These are phyloP conservation scores for Macrocybe gigantea DNA, from an alignment of 768 basidiomycete species.

Conservation along the genomic window DNA sequence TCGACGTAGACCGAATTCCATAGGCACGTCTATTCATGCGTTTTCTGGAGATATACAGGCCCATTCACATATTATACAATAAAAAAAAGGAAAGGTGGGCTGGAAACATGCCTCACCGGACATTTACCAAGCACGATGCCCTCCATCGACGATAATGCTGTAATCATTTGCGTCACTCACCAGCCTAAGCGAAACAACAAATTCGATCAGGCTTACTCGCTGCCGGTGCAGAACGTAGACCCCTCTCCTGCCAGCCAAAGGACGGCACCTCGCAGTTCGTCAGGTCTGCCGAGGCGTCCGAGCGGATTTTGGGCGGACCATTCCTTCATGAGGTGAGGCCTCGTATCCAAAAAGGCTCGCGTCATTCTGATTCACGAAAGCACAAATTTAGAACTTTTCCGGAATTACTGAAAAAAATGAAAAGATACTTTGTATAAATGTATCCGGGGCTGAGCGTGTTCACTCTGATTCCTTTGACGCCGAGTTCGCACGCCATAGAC, in stretches of 20 bases:
- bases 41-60: too few relatives aligned
- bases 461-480: slow-evolving; percentile 58
- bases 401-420: neutral
- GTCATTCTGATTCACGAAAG: slow-evolving; percentile 44
- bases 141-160: slow-evolving; percentile 17
- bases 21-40: too few relatives aligned
- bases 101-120: neutral
- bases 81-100: too few relatives aligned
- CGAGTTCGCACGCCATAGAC: slow-evolving; percentile 74
- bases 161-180: neutral
- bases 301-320: slow-evolving; percentile 61
- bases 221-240: slow-evolving; percentile 69
- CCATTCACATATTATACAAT: too few relatives aligned
- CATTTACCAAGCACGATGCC: slow-evolving; percentile 13
- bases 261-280: slow-evolving; percentile 64
- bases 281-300: slow-evolving; percentile 57
- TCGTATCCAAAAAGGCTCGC: slow-evolving; percentile 43
- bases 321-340: slow-evolving; percentile 47
- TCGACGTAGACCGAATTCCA: too few relatives aligned
- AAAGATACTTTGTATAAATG: slow-evolving; percentile 54
- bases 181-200: neutral
- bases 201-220: slow-evolving; percentile 38
- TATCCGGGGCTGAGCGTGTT: slow-evolving; percentile 71
- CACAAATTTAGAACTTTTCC: neutral
- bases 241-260: slow-evolving; percentile 65